These are phyloP conservation scores for Cornus controversa DNA, from an alignment of 148 eudicot species.

Conservation along the genomic window DNA sequence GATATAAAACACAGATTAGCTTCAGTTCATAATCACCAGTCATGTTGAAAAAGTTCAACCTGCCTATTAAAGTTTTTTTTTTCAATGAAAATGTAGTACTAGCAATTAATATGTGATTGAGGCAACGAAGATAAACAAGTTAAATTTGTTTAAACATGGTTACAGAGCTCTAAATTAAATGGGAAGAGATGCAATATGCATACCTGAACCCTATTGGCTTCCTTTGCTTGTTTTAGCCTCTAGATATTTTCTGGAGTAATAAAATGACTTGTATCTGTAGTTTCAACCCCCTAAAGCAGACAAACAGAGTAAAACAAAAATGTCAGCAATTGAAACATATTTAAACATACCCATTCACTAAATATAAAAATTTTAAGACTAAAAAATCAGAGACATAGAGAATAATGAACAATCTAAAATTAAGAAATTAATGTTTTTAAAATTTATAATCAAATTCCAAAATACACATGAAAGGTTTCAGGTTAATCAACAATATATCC, in stretches of 20 bases:
- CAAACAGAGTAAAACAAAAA: slow-evolving; percentile 5
- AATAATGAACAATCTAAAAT: not conserved
- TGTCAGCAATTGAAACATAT: not conserved
- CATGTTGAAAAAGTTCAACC: no score
- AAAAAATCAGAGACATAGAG: not conserved
- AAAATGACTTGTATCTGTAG: slow-evolving; percentile 48
- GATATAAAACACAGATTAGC: not conserved
- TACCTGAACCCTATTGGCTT: slow-evolving; percentile 78
- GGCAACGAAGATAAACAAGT: not conserved
- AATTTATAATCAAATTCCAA: no score
- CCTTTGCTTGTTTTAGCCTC: slow-evolving; percentile 74
- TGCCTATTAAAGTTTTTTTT: no score
- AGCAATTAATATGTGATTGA: not conserved
- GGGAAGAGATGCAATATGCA: not conserved
- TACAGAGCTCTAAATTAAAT: not conserved
- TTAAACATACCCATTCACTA: not conserved
- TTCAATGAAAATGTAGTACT: not conserved
- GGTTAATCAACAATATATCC: no score
- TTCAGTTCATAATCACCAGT: no score
- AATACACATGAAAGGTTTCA: no score
- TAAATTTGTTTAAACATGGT: no score
- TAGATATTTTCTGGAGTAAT: slow-evolving; percentile 65
- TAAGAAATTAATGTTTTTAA: no score
- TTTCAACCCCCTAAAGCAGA: slow-evolving; percentile 65
- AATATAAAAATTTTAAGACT: not conserved